Conservation (phyloP, 2,329 filamentous ascomycete species). For the Microdochium nivale region DNA sequence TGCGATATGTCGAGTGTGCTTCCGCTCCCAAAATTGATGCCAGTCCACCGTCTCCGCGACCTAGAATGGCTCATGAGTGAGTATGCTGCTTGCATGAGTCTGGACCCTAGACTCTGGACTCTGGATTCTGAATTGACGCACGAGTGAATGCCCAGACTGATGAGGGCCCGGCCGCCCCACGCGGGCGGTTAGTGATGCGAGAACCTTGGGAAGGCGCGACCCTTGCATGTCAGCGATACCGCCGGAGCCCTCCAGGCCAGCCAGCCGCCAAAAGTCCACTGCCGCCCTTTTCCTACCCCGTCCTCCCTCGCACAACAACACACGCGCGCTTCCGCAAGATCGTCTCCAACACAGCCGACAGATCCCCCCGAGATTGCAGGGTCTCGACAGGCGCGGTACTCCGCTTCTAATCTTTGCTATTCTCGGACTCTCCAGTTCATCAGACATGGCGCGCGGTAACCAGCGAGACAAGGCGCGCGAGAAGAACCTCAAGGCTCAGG, state of each 20-base stretch:
- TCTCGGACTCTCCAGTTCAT: background rate
- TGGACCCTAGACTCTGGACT: no score
- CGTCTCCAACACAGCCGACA: no score
- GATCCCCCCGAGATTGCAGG: background rate
- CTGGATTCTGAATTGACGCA: no score
- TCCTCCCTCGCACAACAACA: background rate
- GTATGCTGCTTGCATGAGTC: no score
- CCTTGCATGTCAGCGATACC: background rate
- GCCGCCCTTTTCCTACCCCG: background rate
- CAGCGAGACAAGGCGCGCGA: slow-evolving; percentile 90
- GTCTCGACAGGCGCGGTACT: slow-evolving; percentile 11
- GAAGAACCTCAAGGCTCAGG: slow-evolving; percentile 70
- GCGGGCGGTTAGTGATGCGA: no score
- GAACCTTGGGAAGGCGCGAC: no score
- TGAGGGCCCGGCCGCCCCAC: no score
- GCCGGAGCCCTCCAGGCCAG: background rate
- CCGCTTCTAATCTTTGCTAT: slow-evolving; percentile 6
- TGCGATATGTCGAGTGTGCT: no score
- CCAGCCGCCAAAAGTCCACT: background rate
- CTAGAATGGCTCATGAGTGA: no score
- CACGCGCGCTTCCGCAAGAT: background rate
- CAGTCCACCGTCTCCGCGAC: no score
- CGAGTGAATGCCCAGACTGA: no score
- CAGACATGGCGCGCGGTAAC: slow-evolving; percentile 82
- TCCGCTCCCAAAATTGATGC: no score